Base-by-base conservation (phyloP, 768 basidiomycete genomes). In the Macrocybe gigantea region DNA sequence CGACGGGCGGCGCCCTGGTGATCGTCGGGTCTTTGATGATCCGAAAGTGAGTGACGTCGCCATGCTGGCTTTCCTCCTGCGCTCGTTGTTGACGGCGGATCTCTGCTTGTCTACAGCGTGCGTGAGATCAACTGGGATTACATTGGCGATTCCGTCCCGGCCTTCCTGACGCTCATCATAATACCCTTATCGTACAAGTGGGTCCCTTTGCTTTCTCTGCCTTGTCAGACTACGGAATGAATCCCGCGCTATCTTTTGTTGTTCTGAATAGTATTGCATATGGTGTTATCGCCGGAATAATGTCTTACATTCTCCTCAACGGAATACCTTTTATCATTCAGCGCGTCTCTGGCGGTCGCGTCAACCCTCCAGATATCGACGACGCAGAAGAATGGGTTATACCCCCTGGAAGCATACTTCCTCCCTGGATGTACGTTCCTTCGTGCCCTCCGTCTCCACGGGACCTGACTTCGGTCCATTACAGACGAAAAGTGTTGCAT, bases 21-120 rank as follows among this genome's bases (percentile, higher is more conserved):
- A 84, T 93, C 47, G 89, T 89, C 8, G 90, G 90, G n/a, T 85
- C 84, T 11, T 71, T 91, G 56, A 93, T 93, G 90, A 87, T 89
- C 64, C 78, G 85, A 60, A 91, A 89, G 80, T 82, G 51, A 14
- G 76, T 68, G n/a, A 22, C 22, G 22, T 22, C 22, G 22, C 22
- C 22, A 22, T 22, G 22, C 22, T 22, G 22, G 4, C 1, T 4
- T 9, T 49, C 14, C n/a, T 49, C 42, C 13, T 39, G 7, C 31
- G 22, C 39, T 41, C 10, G 35, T 44, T 9, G 47, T 12, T 52
- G 33, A n/a, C 33, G 33, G 1, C 12, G 10, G 46, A 30, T n/a
- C 49, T 41, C 37, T 31, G 45, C 33, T 22, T 39, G 12, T 50
- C 7, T 46, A 1, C 41, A 85, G 82, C 56, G 86, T 88, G 14